Conservation (phyloP, 306 rosid genomes). For the Dicorynia guianensis region DNA sequence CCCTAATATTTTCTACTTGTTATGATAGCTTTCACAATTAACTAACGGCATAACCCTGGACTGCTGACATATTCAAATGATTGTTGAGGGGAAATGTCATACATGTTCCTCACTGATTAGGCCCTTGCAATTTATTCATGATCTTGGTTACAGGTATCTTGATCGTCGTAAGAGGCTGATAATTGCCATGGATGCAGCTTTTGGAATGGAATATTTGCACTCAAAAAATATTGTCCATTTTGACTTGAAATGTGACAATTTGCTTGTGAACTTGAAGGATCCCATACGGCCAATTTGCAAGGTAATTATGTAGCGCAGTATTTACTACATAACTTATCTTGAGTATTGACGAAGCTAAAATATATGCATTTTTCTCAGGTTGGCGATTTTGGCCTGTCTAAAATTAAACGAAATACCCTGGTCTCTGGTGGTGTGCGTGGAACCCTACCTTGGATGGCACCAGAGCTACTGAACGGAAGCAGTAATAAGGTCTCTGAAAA, state of each 20-base stretch:
- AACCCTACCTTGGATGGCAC: slow-evolving; percentile 98
- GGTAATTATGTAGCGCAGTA: slow-evolving; percentile 48
- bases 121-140: slow-evolving; percentile 29
- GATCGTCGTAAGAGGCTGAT: slow-evolving; percentile 91
- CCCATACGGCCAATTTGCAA: slow-evolving; percentile 91
- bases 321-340: slow-evolving; percentile 2
- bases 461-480: slow-evolving; percentile 87
- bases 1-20: not conserved
- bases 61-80: not conserved
- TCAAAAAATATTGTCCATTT: slow-evolving; percentile 94
- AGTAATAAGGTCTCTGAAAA: slow-evolving; percentile 95
- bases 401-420: slow-evolving; percentile 87
- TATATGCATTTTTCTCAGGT: slow-evolving; percentile 58
- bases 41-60: not conserved
- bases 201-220: slow-evolving; percentile 98
- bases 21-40: not conserved
- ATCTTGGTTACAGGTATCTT: slow-evolving; percentile 64
- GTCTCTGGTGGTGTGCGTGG: slow-evolving; percentile 98
- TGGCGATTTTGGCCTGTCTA: slow-evolving; percentile 96
- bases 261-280: slow-evolving; percentile 91
- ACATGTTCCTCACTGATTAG: not conserved
- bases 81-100: not conserved
- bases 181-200: slow-evolving; percentile 97
- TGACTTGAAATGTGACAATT: slow-evolving; percentile 93
- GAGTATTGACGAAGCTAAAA: not conserved